Conservation (phyloP, 495 filamentous ascomycete species). For the Bathelium albidoporum region DNA sequence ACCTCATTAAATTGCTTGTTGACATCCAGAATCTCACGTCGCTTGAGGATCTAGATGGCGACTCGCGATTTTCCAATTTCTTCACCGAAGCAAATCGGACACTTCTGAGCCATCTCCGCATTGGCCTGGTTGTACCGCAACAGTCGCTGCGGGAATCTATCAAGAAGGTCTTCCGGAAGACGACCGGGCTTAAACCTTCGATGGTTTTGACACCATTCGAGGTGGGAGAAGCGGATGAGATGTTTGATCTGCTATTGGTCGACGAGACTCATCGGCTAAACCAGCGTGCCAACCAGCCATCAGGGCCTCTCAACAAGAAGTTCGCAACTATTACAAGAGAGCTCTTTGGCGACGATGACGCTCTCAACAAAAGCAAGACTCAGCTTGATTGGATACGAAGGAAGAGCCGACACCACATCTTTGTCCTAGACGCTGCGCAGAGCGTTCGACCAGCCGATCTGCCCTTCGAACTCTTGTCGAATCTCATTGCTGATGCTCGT, state of each 20-base stretch:
- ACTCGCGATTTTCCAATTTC: constrained; percentile 15
- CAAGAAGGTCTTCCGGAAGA: constrained; percentile 13
- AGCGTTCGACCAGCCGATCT: constrained; percentile 17
- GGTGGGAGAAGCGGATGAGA: constrained; percentile 9
- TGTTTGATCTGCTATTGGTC: constrained; percentile 14
- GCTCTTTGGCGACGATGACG: constrained; percentile 12
- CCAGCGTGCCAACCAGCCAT: constrained; percentile 15
- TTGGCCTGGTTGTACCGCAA: constrained; percentile 14
- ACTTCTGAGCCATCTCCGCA: constrained; percentile 10
- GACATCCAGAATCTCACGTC: constrained; percentile 11
- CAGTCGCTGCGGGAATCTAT: constrained; percentile 11
- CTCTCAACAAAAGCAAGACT: constrained; percentile 8
- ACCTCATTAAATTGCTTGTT: constrained; percentile 15
- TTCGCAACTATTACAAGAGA: constrained; percentile 11
- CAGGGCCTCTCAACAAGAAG: constrained; percentile 13
- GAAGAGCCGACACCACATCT: constrained; percentile 15
- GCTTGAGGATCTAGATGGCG: constrained; percentile 13
- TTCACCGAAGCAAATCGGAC: constrained; percentile 12
- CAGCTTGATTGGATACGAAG: constrained; percentile 15
- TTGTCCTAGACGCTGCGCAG: constrained; percentile 11
- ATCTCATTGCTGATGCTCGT: constrained; percentile 16
- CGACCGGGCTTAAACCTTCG: constrained; percentile 7
- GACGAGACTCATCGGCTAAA: constrained; percentile 16
- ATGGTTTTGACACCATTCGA: constrained; percentile 13
- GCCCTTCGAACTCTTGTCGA: constrained; percentile 8